Base-by-base conservation (phyloP, 495 filamentous ascomycete species). In the Penicillium robsamsonii region DNA sequence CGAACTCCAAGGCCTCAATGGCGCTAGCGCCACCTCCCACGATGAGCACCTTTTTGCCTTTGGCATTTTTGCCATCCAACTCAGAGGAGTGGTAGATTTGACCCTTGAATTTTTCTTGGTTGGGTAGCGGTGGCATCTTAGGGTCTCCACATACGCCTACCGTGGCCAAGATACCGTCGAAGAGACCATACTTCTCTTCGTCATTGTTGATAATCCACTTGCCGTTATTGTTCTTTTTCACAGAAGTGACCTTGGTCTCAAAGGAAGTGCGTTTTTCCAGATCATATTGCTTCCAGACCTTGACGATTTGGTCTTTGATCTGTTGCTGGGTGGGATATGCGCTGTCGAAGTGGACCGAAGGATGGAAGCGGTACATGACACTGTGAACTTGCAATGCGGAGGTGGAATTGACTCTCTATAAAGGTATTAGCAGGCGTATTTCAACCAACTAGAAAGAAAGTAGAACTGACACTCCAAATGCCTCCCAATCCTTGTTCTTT, bases 351-450 rank as follows among this genome's bases (percentile, higher is more conserved):
- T 77, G 74, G 3, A 95, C 82, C 0, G 87, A 89, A 0, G 90
- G 91, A 56, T 92, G 89, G 69, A 94, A 96, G 30, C 91, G 83
- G 70, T 92, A 94, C 90, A 94, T 92, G 55, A 92, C 71, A 41
- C 85, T 89, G 67, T 94, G 88, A 37, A 94, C 90, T 60, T 94
- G 90, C 0, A 94, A 80, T 41, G 86, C 80, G 1, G 88, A 91
- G 10, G 90, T 92, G 55, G 87, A 89, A 75, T 92, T 92, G 40
- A 93, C 90, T 73, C 82, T 80, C 85, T 91, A 40, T 17, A 15
- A 9, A 22, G 7, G 3, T 41, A 42, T 65, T 47, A 66, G 62
- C 15, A 40, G 17, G 27, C 13, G 27, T 31, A 20, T 6, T 41
- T 35, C 13, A 15, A 8, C 25, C 22, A 30, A 37, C 17, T 51